Percentiles rank a stretch among this genome's conserved stretches.
Evolutionary conservation across 805 yeast genomes (phyloP).

Genomic region (Maudiozyma turicensis): DNA sequence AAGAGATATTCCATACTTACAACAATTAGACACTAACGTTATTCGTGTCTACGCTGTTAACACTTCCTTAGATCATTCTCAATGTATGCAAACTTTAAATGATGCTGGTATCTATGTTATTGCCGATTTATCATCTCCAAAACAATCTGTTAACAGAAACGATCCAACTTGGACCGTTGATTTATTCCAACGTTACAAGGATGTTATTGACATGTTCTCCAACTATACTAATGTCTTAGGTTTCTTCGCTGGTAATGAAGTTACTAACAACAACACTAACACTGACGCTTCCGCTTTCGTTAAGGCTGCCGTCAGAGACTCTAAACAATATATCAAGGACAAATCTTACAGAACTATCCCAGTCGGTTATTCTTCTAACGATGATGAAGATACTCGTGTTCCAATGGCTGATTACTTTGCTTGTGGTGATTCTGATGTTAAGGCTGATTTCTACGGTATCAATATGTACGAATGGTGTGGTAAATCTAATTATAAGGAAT

Average conservation of each 20-base stretch:
- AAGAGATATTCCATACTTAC: conserved; percentile 66
- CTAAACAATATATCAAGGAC: conserved; percentile 53
- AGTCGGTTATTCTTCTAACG: conserved; percentile 76
- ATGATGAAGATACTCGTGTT: conserved; percentile 58
- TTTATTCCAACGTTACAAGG: conserved; percentile 55
- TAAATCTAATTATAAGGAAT: conserved; percentile 40
- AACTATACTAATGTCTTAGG: conserved; percentile 67
- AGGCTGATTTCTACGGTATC: conserved; percentile 78
- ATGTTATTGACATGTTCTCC: conserved; percentile 59
- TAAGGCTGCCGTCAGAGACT: conserved; percentile 75
- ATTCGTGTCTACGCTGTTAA: conserved; percentile 70
- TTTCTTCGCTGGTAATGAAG: conserved; percentile 83
- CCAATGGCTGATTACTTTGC: conserved; percentile 64
- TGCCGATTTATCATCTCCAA: conserved; percentile 71
- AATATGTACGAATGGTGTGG: conserved; percentile 92
- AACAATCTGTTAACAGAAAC: conserved; percentile 49
- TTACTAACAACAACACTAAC: conserved; percentile 54
- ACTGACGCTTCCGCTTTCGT: conserved; percentile 74
- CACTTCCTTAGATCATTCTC: conserved; percentile 51
- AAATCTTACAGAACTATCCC: conserved; percentile 61
- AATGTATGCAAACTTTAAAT: conserved; percentile 55
- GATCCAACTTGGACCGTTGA: conserved; percentile 56
- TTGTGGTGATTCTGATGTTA: conserved; percentile 56
- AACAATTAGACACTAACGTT: conserved; percentile 54
- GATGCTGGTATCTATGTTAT: conserved; percentile 75